Evolutionary conservation across 208 protist genomes (phyloP).

Genomic region (Porcisia hertigi): DNA sequence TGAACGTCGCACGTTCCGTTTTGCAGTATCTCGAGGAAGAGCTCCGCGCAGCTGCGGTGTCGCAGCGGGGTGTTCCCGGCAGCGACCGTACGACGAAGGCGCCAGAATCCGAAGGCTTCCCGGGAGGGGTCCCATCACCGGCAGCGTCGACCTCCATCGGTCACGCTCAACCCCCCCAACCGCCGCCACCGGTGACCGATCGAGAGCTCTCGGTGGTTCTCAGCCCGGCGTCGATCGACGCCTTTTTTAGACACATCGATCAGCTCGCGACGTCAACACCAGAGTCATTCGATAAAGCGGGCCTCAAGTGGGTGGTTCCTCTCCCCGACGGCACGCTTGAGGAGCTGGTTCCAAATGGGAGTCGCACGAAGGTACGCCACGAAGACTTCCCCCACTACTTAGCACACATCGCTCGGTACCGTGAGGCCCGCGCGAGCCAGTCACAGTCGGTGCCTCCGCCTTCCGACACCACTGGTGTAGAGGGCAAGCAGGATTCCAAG

Average conservation of each 20-base stretch:
- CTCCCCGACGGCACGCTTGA: slow-evolving; percentile 50
- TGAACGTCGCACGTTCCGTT: slow-evolving; percentile 51
- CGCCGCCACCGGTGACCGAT: not conserved
- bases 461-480: not conserved
- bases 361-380: slow-evolving; percentile 41
- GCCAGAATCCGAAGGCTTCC: not conserved
- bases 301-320: slow-evolving; percentile 67
- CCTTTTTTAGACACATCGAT: slow-evolving; percentile 68
- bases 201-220: slow-evolving; percentile 17
- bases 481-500: not conserved
- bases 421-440: slow-evolving; percentile 30
- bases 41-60: slow-evolving; percentile 1
- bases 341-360: slow-evolving; percentile 70
- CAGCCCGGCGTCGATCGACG: slow-evolving; percentile 35
- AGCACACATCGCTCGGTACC: slow-evolving; percentile 39
- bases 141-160: too few species aligned
- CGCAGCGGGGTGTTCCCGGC: not conserved
- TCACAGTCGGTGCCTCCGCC: not conserved
- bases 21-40: slow-evolving; percentile 53
- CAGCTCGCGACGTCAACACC: slow-evolving; percentile 37
- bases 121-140: too few species aligned
- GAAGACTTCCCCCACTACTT: slow-evolving; percentile 64
- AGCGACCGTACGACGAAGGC: not conserved
- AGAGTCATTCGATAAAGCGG: slow-evolving; percentile 51
- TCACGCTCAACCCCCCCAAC: not conserved